A percentile compares a stretch with the other conserved stretches of the same genome.
Evolutionary conservation across 2,329 filamentous ascomycete species (phyloP).

Genomic region (Verticillium tricorpus): DNA sequence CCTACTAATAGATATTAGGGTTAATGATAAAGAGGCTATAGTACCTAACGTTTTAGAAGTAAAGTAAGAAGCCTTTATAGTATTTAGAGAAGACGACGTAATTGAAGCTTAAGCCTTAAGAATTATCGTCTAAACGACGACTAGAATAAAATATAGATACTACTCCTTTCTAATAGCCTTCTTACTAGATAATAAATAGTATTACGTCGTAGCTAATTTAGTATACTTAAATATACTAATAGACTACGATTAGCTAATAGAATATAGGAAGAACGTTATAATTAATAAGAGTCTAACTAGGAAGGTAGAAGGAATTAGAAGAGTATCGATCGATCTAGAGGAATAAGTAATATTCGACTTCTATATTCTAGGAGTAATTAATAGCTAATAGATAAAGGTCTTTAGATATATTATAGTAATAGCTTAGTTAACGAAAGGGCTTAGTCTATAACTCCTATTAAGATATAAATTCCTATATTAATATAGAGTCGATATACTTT

Average conservation of each 20-base stretch:
- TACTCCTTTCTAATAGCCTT: background rate
- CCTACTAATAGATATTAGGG: background rate
- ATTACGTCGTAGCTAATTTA: background rate
- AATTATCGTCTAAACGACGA: too few species aligned
- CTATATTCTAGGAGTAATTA: background rate
- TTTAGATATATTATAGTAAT: background rate
- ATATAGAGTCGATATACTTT: background rate
- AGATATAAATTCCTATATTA: constrained; percentile 1
- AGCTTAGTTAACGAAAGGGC: background rate
- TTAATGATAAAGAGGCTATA: background rate
- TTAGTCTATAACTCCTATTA: background rate
- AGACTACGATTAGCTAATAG: background rate
- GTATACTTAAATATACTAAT: background rate
- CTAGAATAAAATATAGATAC: background rate
- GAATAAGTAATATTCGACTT: background rate
- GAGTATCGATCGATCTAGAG: background rate
- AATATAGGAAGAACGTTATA: background rate
- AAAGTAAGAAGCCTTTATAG: background rate
- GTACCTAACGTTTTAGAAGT: too few species aligned
- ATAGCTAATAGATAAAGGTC: background rate
- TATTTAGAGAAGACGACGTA: background rate
- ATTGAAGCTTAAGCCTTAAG: background rate
- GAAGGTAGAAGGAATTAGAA: background rate
- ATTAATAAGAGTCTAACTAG: background rate
- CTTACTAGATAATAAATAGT: background rate